phyloP scores from a whole-genome alignment of 108 stramenopile genomes.

The Cyclotella sp. region DNA sequence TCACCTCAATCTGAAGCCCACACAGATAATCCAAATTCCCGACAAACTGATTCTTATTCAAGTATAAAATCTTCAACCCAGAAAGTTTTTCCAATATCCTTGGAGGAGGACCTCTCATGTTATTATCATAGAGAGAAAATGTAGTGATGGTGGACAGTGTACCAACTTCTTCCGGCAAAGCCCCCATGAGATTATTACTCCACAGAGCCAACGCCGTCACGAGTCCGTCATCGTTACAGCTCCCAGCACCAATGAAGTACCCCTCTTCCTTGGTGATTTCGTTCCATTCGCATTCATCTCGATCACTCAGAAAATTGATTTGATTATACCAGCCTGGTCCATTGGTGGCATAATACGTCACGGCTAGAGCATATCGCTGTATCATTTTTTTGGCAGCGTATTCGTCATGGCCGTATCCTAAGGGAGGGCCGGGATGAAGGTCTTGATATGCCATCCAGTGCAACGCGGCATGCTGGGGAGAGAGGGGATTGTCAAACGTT shows the following conservation, averaged over 20 bases:
- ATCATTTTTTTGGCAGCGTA: constrained; percentile 36
- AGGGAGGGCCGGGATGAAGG: constrained; percentile 11
- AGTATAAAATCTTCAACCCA: constrained; percentile 20
- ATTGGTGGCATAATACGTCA: constrained; percentile 45
- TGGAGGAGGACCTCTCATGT: constrained; percentile 37
- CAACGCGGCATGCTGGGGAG: constrained; percentile 41
- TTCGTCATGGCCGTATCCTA: constrained; percentile 23
- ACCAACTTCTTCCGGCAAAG: constrained; percentile 47
- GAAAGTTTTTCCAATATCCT: constrained; percentile 30
- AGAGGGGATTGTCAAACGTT: constrained; percentile 20
- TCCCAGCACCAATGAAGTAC: constrained; percentile 43
- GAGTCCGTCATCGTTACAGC: constrained; percentile 35
- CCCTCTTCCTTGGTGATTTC: constrained; percentile 11
- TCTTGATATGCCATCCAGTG: constrained; percentile 53
- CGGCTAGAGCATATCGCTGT: constrained; percentile 45
- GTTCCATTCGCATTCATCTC: constrained; percentile 53
- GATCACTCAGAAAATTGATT: constrained; percentile 32
- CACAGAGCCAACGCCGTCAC: constrained; percentile 43
- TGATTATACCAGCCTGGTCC: constrained; percentile 38
- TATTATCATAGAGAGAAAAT: constrained; percentile 52
- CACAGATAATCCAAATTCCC: constrained; percentile 44
- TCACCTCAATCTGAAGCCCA: constrained; percentile 14
- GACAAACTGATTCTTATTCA: constrained; percentile 48
- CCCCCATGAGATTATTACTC: constrained; percentile 44
- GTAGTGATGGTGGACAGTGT: constrained; percentile 25